These are phyloP conservation scores for Phascolomyces articulosus DNA, from an alignment of 371 early-diverging fungal genomes.

Conservation along the genomic window DNA sequence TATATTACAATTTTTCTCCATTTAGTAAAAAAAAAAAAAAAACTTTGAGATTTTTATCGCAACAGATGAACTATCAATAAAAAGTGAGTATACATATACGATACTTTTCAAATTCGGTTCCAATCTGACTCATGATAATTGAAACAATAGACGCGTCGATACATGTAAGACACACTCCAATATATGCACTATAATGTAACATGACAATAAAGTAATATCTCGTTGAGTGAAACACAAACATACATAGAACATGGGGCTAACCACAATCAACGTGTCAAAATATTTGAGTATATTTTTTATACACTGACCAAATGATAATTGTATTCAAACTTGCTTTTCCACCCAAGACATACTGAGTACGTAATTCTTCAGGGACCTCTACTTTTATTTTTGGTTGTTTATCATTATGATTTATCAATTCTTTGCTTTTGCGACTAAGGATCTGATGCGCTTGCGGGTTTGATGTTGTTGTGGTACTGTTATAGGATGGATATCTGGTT, in stretches of 20 bases:
- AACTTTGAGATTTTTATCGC: no score
- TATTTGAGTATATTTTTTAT: neutral
- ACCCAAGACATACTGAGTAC: constrained; percentile 1
- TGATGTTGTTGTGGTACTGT: neutral
- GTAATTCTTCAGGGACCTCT: neutral
- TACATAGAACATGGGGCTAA: neutral
- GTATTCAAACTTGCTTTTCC: neutral
- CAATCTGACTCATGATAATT: constrained; percentile 1
- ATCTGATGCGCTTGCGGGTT: no score
- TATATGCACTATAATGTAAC: no score
- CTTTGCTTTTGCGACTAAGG: no score
- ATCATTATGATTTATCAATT: neutral
- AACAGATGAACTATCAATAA: no score
- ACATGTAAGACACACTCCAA: neutral
- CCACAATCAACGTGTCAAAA: neutral
- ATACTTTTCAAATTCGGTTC: constrained; percentile 1
- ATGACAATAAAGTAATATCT: no score
- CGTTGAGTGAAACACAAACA: no score
- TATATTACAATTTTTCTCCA: neutral
- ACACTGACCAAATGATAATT: neutral
- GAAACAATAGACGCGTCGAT: constrained; percentile 3
- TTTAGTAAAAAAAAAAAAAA: no score
- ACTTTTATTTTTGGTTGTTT: neutral
- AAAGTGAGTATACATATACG: no score
- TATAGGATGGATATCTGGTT: no score